Base-by-base conservation (phyloP, 192 early-diverging fungal genomes). In the Coemansia sp. region DNA sequence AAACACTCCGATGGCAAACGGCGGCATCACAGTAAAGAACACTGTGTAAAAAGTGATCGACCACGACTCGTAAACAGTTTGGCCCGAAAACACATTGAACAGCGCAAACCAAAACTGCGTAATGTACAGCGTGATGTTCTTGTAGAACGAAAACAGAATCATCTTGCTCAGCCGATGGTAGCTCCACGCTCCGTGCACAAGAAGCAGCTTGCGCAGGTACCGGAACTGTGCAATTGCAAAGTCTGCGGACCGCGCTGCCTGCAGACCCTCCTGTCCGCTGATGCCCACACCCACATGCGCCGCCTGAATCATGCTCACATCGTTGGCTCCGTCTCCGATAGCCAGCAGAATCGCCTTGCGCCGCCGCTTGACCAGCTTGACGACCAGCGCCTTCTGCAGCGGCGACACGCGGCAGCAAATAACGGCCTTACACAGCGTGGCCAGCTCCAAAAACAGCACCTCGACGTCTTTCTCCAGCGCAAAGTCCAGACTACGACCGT, bases 251-350 rank as follows among this genome's bases (percentile, higher is more conserved):
- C 96, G 86, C 3, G 94, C 94, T 4, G 96, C 96, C 58, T 99
- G 96, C 46, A 99, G 77, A 30, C 96, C 96, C 59, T 99, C 96
- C 52, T 92, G 82, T 20, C 96, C 96, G 40, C 82, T 88, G 57
- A 99, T 99, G 40, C 96, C 96, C 9, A 99, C 85, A 40, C 96
- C 96, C 22, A 98, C 95, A 55, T 98, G 95, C 18, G 95, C 95
- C 9, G 94, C 96, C 63, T 99, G 96, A 61, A 99, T 99, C 96
- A 99, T 99, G 19, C 86, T 87, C 0, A 99, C 94, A 63, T 99
- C 96, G 64, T 99, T 99, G 25, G 96, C 96, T 28, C 96, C 96
- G 70, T 99, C 96, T 36, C 96, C 96, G 64, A 99, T 99, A 2
- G 96, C 94, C 26, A 99, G 78, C 19, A 94, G 78, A 40, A 99